Base-by-base conservation (phyloP, 1,284 basidiomycete species). In the Psilocybe mexicana region DNA sequence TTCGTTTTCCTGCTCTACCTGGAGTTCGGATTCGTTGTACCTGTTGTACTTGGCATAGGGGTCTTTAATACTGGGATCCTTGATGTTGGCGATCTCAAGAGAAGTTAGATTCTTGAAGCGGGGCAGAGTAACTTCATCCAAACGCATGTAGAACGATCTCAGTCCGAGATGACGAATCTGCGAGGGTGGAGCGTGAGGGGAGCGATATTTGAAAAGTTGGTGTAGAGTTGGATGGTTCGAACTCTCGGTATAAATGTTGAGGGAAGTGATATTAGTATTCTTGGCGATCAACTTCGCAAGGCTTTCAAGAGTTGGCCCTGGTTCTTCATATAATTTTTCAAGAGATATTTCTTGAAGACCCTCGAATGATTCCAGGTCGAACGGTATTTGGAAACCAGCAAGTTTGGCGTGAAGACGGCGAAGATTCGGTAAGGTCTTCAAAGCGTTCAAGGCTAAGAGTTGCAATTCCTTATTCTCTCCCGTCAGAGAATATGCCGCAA, bases 21-120 rank as follows among this genome's bases (percentile, higher is more conserved):
- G n/a, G 54, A 53, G 11, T 43, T 45, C 18, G 18, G 18, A 18
- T 18, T 18, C 18, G 18, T 18, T 18, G 18, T 18, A 18, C 18
- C 18, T 18, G 18, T 18, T 18, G 18, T 18, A 18, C 18, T 18
- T 18, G 18, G 18, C 18, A 18, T 18, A 18, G 18, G 18, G 18
- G 18, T 18, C 18, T 18, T 18, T 18, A 18, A 18, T 18, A 18
- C 18, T 18, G 30, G 30, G 30, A 8, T 33, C 30, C 8, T 33
- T 8, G 30, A 33, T 33, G 8, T 33, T 4, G 4, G 47, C 49
- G 38, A 58, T 57, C 26, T 48, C 40, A 18, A 62, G 44, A 12
- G 58, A 60, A 6, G 53, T 58, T 14, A 61, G 55, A 46, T 59
- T 48, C n/a, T 45, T 25, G 4, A 63, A 57, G 46, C 61, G 61